Evolutionary conservation across 768 basidiomycete species (phyloP).

Genomic region (Hericium coralloides): DNA sequence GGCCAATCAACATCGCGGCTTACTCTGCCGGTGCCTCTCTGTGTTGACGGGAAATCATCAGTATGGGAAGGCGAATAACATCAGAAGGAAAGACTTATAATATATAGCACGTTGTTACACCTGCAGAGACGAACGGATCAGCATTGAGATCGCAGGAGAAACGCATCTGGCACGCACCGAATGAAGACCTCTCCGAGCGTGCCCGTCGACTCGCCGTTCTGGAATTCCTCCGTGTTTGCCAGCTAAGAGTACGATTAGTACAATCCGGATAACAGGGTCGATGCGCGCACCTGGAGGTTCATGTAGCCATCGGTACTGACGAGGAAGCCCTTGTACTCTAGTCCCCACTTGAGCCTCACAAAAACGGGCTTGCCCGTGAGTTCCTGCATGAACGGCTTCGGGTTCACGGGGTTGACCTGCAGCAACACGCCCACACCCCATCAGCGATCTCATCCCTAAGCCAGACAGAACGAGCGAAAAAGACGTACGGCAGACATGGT

Average conservation of each 20-base stretch:
- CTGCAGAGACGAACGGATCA: slow-evolving; percentile 28
- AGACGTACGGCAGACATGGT: slow-evolving; percentile 59
- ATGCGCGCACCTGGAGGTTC: slow-evolving; percentile 82
- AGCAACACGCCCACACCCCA: background rate
- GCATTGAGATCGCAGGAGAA: background rate
- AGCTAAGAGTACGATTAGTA: slow-evolving; percentile 43
- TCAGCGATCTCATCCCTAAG: background rate
- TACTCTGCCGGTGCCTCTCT: slow-evolving; percentile 13
- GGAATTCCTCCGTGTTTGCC: slow-evolving; percentile 98
- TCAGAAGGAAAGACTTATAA: slow-evolving; percentile 30
- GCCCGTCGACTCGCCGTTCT: slow-evolving; percentile 92
- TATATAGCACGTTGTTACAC: slow-evolving; percentile 95
- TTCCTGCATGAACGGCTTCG: slow-evolving; percentile 98
- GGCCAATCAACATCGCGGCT: background rate
- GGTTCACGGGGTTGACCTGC: slow-evolving; percentile 89
- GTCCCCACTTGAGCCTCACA: slow-evolving; percentile 96
- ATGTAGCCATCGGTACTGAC: slow-evolving; percentile 99
- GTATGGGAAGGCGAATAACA: background rate
- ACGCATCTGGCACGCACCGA: slow-evolving; percentile 44
- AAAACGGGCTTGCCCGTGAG: slow-evolving; percentile 95
- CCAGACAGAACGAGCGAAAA: background rate
- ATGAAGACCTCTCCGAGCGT: slow-evolving; percentile 99
- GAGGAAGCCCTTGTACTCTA: slow-evolving; percentile 98
- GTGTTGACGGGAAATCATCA: slow-evolving; percentile 1
- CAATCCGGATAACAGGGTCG: background rate